Evolutionary conservation across 148 eudicot genomes (phyloP).

Genomic region (Silene uniflora): DNA sequence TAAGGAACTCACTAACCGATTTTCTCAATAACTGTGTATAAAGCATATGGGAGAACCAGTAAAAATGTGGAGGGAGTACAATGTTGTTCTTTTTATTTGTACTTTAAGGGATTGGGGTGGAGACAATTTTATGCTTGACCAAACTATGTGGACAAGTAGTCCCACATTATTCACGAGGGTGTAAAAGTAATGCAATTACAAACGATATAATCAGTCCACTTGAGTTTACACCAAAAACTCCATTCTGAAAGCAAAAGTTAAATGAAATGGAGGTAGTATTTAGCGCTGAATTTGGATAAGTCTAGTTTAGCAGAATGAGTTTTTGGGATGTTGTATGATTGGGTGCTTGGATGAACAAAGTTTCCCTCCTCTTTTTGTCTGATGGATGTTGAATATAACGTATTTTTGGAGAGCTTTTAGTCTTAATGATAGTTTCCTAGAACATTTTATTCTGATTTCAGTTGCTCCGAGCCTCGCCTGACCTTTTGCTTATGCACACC

Average conservation of each 20-base stretch:
- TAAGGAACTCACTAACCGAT: no score
- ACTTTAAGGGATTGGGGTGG: no score
- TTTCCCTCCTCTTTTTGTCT: neutral
- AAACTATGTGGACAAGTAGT: neutral
- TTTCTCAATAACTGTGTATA: no score
- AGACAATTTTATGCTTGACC: neutral
- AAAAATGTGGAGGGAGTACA: no score
- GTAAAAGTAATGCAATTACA: neutral
- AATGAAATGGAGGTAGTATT: neutral
- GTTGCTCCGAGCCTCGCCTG: neutral
- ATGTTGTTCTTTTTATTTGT: no score
- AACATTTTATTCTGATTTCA: neutral
- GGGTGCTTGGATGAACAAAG: neutral
- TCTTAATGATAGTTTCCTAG: neutral
- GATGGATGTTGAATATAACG: neutral
- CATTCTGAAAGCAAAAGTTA: neutral
- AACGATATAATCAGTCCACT: neutral
- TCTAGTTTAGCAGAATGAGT: no score
- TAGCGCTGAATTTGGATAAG: no score
- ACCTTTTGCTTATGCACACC: slow-evolving; percentile 3
- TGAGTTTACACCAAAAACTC: neutral
- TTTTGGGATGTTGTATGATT: neutral
- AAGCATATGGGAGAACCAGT: no score
- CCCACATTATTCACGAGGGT: neutral
- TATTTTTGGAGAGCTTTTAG: neutral